Evolutionary conservation across 148 eudicot species (phyloP).

Genomic region (Amaranthus palmeri): DNA sequence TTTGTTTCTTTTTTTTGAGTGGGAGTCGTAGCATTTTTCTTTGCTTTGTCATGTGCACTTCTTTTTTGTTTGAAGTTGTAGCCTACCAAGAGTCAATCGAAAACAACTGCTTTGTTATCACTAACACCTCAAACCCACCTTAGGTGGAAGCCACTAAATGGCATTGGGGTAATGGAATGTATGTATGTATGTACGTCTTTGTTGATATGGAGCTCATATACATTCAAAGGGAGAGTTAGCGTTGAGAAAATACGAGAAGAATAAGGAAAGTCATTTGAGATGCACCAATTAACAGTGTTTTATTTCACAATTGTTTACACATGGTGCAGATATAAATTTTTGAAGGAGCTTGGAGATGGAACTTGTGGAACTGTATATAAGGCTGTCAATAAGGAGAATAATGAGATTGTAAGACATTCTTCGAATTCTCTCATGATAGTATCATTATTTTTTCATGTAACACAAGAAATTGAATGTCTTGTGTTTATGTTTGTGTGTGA

Average conservation of each 20-base stretch:
- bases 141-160: no score
- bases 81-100: no score
- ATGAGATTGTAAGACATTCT: conserved; percentile 64
- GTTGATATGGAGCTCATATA: no score
- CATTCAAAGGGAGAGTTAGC: no score
- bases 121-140: no score
- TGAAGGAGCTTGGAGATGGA: conserved; percentile 91
- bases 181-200: no score
- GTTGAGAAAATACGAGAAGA: background rate
- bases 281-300: background rate
- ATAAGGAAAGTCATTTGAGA: background rate
- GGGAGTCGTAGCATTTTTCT: background rate
- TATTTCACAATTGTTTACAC: background rate
- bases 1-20: conserved; percentile 20
- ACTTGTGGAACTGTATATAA: conserved; percentile 93
- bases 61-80: no score
- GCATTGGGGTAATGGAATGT: no score
- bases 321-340: conserved; percentile 60
- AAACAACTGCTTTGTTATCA: no score
- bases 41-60: background rate
- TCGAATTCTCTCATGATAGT: conserved; percentile 7
- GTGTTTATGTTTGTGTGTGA: background rate
- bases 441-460: background rate
- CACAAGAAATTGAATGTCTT: background rate
- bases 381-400: conserved; percentile 70